Evolutionary conservation across 225 moss, liverwort and hornwort species (phyloP), one percentile per base, ranked within the genome.

Genomic region (Polytrichum formosum): DNA sequence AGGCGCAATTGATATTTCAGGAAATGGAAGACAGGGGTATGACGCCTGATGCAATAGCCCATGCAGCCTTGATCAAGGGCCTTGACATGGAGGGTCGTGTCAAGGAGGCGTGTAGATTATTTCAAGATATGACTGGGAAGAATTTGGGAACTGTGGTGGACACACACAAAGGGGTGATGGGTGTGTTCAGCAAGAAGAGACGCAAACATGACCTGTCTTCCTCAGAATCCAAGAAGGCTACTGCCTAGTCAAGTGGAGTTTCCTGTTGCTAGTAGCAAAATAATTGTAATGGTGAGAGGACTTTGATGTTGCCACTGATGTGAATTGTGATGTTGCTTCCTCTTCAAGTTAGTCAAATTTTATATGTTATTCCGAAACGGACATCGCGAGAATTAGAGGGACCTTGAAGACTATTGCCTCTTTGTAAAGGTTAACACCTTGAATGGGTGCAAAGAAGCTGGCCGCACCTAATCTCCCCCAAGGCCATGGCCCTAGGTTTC

Each of bases 41-140:
- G 37, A 22, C 66, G 10, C 86, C 82, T 5, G 80, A 86, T 29
- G 64, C 80, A 56, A 72, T 80, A 23, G 82, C 80, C 19, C 77
- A 86, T 69, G 80, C 74, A 18, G 86, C 80, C 26, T 62, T 86
- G 67, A 78, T 83, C n/a, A 79, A 80, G 73, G 82, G 77, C 33
- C 70, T 86, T 25, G 82, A 86, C 63, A 72, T 63, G 13, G 79
- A 79, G 66, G 82, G 79, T 2, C 82, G 79, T 25, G 63, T 82
- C 21, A 70, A 75, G 30, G 85, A 85, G 72, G 77, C 82, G 7
- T 82, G 71, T 56, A 74, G 74, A 20, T 76, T 85, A 76, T 85
- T 81, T 67, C 76, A 85, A 28, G 85, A 81, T 64, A 85, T 85
- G 85, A 81, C 78, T 26, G 78, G 73, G 56, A 85, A 81, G 58